Base-by-base conservation (phyloP, 2,329 filamentous ascomycete species). In the Epichloe uncinata region DNA sequence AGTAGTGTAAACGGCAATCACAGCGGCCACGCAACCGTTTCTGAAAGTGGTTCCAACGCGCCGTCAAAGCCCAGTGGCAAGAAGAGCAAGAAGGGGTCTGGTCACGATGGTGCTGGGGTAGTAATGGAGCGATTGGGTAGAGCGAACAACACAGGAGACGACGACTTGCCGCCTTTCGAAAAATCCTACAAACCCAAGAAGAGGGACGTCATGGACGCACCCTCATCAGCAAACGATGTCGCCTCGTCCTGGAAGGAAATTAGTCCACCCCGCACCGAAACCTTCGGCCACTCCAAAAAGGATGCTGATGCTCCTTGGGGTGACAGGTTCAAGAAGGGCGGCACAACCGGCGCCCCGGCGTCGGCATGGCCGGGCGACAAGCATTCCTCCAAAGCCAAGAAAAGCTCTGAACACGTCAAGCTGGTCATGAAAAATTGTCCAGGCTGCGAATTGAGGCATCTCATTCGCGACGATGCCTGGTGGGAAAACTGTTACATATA, bases 401-500 rank as follows among this genome's bases (percentile, higher is more conserved):
- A 42, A 41, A 48, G n/a, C 9, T 33, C 18, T 6, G 45, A 50
- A 1, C 15, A 13, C 38, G 11, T 1, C n/a, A 22, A 16, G 2
- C 18, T 49, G 6, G 15, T 22, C n/a, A 49, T 40, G 51, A 47
- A 9, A 22, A n/a, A 13, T 15, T 50, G 50, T 8, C 53, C 50
- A 9, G 51, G 53, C n/a, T 54, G 50, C 15, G 40, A 49, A 12
- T 2, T 53, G 46, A 45, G 5, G 26, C 53, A 54, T 42, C 30
- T 42, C 8, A 35, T 52, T 13, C 50, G 48, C 33, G 48, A n/a
- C 13, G 53, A 54, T 12, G 53, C 53, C 18, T 54, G 53, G 53
- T 54, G 53, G 53, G 53, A 54, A 35, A 47, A 42, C 18, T 54
- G 53, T 34, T 54, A 44, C 36, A 40, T 54, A 9, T 54, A 50